Evolutionary conservation across 2,329 filamentous ascomycete genomes (phyloP).

Genomic region (Aulographum hederae): DNA sequence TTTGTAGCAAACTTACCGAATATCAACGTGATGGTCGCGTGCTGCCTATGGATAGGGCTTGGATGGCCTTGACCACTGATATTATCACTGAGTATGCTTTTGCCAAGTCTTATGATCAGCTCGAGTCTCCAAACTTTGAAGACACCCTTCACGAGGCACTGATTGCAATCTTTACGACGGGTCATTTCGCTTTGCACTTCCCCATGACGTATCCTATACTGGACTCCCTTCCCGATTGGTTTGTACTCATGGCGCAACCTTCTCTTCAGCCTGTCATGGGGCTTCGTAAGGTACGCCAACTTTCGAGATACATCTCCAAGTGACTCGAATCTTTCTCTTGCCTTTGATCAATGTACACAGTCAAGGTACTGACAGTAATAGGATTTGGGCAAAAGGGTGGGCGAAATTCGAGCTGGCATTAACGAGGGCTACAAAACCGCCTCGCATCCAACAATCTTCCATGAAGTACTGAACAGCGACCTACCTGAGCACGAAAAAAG

Average conservation of each 20-base stretch:
- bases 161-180: constrained; percentile 8
- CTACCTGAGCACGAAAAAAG: constrained; percentile 4
- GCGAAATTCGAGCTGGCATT: constrained; percentile 1
- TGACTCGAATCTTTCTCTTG: neutral
- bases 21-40: constrained; percentile 10
- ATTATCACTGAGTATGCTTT: constrained; percentile 15
- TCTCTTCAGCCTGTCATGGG: constrained; percentile 1
- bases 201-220: constrained; percentile 2
- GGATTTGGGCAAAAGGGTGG: constrained; percentile 2
- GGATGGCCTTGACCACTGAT: constrained; percentile 13
- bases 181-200: constrained; percentile 4
- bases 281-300: neutral
- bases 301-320: neutral
- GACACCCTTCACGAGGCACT: constrained; percentile 5
- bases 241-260: constrained; percentile 1
- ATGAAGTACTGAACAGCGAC: constrained; percentile 3
- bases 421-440: constrained; percentile 2
- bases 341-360: no score
- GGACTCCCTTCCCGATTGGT: constrained; percentile 3
- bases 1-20: constrained; percentile 9
- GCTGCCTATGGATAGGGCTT: constrained; percentile 9
- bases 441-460: constrained; percentile 5
- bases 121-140: constrained; percentile 5
- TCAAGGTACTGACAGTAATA: no score
- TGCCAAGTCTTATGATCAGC: constrained; percentile 7